phyloP scores from a whole-genome alignment of 768 basidiomycete species.

The Collybia sordida region DNA sequence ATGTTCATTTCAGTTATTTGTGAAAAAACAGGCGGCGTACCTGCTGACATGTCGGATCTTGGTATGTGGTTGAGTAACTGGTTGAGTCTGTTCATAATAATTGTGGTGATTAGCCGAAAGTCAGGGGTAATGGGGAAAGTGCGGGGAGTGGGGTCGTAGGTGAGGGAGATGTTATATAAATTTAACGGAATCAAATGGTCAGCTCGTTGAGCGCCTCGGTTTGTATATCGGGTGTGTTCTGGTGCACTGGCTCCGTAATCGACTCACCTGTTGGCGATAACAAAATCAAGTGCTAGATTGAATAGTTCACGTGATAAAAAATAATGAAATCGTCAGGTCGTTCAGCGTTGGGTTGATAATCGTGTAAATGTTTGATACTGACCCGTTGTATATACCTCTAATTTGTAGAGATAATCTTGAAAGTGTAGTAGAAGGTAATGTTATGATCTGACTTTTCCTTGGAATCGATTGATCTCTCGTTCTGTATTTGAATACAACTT shows the following conservation, averaged over 20 bases:
- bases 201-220: background rate
- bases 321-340: background rate
- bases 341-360: background rate
- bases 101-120: too few species aligned
- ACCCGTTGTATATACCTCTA: too few species aligned
- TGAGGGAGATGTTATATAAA: slow-evolving; percentile 1
- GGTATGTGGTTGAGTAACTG: slow-evolving; percentile 59
- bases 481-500: too few species aligned
- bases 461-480: too few species aligned
- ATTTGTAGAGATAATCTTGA: background rate
- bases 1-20: slow-evolving; percentile 10
- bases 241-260: too few species aligned
- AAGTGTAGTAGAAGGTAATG: background rate
- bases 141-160: too few species aligned
- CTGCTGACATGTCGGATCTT: slow-evolving; percentile 48
- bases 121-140: too few species aligned
- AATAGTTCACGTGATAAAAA: slow-evolving; percentile 9
- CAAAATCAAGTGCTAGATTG: background rate
- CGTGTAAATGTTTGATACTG: too few species aligned
- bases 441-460: too few species aligned
- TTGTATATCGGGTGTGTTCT: too few species aligned
- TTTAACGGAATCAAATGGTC: slow-evolving; percentile 1
- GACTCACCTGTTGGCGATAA: slow-evolving; percentile 1
- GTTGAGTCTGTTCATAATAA: slow-evolving; percentile 58
- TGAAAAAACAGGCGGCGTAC: slow-evolving; percentile 28